A percentile compares a stretch with the other conserved stretches of the same genome.
Evolutionary conservation across 1,139 yeast genomes (phyloP).

Genomic region (Taphrina confusa): DNA sequence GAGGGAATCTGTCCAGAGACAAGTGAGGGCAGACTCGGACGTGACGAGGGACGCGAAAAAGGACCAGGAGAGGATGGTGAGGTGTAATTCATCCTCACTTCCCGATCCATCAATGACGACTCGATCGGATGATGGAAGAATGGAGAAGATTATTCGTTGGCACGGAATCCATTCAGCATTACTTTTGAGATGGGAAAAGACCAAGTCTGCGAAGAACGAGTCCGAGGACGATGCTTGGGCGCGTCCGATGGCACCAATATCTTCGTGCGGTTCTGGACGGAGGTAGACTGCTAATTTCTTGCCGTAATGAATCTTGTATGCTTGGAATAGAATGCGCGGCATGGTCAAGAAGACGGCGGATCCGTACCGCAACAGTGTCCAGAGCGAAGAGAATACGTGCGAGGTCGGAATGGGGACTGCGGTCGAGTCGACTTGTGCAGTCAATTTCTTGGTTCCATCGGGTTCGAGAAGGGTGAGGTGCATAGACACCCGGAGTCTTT

Average conservation of each 20-base stretch:
- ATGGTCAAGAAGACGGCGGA: conserved; percentile 31
- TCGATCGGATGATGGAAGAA: conserved; percentile 13
- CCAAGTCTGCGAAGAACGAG: conserved; percentile 2
- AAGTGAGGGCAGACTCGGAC: conserved; percentile 11
- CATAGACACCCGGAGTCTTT: conserved; percentile 8
- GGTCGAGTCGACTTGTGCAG: conserved; percentile 32
- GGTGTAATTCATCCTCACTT: not conserved
- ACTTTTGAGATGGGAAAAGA: conserved; percentile 6
- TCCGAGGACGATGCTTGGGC: conserved; percentile 10
- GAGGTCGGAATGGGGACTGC: conserved; percentile 7
- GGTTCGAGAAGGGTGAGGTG: conserved; percentile 21
- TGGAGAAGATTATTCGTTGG: conserved; percentile 1
- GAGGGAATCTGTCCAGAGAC: conserved; percentile 25
- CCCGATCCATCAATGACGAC: conserved; percentile 12
- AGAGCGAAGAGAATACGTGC: not conserved
- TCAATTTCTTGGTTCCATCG: conserved; percentile 27
- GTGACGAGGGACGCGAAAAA: conserved; percentile 25
- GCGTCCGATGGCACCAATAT: conserved; percentile 17
- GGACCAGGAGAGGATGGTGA: conserved; percentile 25
- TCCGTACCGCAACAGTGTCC: conserved; percentile 7
- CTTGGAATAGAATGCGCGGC: conserved; percentile 29
- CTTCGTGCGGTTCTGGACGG: conserved; percentile 33
- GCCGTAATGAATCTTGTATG: conserved; percentile 24
- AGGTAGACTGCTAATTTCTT: conserved; percentile 26
- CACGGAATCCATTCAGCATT: not conserved